Conservation (phyloP, 495 filamentous ascomycete species). For the Penicillium tannophilum region DNA sequence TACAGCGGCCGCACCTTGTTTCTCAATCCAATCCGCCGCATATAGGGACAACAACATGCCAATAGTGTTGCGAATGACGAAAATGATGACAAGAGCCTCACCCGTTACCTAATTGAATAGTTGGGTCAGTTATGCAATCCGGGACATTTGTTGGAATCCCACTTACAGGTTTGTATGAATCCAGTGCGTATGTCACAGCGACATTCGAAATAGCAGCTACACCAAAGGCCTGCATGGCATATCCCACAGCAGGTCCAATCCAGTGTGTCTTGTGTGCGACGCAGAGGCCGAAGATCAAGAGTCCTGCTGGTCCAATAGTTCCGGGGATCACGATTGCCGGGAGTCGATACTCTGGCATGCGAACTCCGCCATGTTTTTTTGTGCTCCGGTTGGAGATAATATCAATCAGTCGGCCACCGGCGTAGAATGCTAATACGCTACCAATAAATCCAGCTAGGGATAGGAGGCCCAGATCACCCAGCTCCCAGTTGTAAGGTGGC, state of each 20-base stretch:
- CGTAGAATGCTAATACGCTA: conserved; percentile 32
- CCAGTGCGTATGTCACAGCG: conserved; percentile 36
- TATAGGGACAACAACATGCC: conserved; percentile 36
- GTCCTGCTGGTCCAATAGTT: conserved; percentile 29
- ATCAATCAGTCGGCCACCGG: conserved; percentile 37
- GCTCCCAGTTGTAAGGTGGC: conserved; percentile 33
- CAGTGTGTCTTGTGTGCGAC: conserved; percentile 32
- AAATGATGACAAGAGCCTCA: conserved; percentile 37
- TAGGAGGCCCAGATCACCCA: conserved; percentile 31
- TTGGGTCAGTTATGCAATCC: neutral
- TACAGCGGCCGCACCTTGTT: conserved; percentile 26
- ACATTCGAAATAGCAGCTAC: conserved; percentile 38
- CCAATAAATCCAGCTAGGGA: conserved; percentile 36
- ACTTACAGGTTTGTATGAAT: conserved; percentile 35
- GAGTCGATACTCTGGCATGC: conserved; percentile 33
- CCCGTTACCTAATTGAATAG: conserved; percentile 20
- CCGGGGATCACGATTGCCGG: conserved; percentile 34
- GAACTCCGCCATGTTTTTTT: conserved; percentile 24
- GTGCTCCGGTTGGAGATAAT: conserved; percentile 34
- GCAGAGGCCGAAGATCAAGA: conserved; percentile 35
- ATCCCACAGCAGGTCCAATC: conserved; percentile 36
- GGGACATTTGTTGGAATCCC: neutral
- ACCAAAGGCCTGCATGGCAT: conserved; percentile 39
- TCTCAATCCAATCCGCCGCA: conserved; percentile 32
- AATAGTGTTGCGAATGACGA: conserved; percentile 37